Evolutionary conservation across 352 stramenopile species (phyloP).

Genomic region (Phytopythium sindhum): DNA sequence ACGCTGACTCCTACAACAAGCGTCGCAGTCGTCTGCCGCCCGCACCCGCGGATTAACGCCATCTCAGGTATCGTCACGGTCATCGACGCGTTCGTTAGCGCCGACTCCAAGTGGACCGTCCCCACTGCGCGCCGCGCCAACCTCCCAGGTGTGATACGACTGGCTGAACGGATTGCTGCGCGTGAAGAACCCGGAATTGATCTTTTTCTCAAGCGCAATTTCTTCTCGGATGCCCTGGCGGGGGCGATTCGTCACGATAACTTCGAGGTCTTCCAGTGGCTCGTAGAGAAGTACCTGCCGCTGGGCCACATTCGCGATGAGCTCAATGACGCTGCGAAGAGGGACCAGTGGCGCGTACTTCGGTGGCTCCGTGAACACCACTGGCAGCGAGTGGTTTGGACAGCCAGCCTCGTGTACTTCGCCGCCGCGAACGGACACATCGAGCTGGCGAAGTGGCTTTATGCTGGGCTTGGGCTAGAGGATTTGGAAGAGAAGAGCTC

Average conservation of each 20-base stretch:
- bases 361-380: not conserved
- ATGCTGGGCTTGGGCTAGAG: not conserved
- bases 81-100: not conserved
- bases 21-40: not conserved
- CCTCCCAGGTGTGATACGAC: not conserved
- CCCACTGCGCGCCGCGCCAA: too few species aligned
- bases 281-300: not conserved
- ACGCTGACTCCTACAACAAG: too few species aligned
- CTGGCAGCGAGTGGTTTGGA: not conserved
- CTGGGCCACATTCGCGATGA: not conserved
- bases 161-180: not conserved
- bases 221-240: not conserved
- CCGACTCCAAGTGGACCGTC: not conserved
- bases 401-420: not conserved
- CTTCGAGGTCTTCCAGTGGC: too few species aligned
- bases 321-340: not conserved
- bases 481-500: not conserved
- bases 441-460: not conserved
- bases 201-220: not conserved
- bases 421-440: not conserved
- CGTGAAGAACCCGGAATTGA: not conserved
- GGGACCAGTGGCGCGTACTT: not conserved
- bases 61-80: not conserved
- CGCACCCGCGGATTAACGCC: not conserved
- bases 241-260: not conserved